Conservation (phyloP, 306 rosid species). For the Trifolium subterraneum region DNA sequence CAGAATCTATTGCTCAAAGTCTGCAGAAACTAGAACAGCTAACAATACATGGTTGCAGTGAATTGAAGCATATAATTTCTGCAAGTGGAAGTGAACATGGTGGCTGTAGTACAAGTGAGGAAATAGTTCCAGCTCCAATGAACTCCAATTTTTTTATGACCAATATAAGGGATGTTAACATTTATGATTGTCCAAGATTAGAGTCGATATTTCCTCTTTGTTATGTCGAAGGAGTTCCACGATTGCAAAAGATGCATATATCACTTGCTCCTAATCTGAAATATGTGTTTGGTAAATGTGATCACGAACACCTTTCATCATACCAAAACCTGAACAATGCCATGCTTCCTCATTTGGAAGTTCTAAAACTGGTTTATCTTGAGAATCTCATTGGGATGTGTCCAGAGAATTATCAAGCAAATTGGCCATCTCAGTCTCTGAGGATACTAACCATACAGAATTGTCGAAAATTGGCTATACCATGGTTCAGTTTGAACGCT, state of each 20-base stretch:
- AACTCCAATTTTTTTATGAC: background rate
- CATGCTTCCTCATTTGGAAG: background rate
- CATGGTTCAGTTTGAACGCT: background rate
- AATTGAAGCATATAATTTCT: background rate
- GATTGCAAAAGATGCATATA: background rate
- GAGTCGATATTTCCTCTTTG: background rate
- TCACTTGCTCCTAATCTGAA: too few relatives aligned
- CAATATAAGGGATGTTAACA: background rate
- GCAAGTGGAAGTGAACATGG: background rate
- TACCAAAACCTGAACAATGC: background rate
- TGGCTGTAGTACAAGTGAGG: background rate
- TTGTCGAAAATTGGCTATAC: too few relatives aligned
- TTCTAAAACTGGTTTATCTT: background rate
- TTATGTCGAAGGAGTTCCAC: background rate
- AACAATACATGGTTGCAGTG: background rate
- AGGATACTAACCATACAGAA: background rate
- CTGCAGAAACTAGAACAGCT: background rate
- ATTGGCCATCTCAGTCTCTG: background rate
- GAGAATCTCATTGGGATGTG: background rate
- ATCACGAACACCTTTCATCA: too few relatives aligned
- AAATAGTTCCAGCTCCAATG: background rate
- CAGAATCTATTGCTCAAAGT: conserved; percentile 5
- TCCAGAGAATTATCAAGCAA: background rate
- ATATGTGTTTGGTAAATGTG: too few relatives aligned
- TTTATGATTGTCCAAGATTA: background rate